Evolutionary conservation across 2,329 filamentous ascomycete species (phyloP).

Genomic region (Bipolaris zeicola): DNA sequence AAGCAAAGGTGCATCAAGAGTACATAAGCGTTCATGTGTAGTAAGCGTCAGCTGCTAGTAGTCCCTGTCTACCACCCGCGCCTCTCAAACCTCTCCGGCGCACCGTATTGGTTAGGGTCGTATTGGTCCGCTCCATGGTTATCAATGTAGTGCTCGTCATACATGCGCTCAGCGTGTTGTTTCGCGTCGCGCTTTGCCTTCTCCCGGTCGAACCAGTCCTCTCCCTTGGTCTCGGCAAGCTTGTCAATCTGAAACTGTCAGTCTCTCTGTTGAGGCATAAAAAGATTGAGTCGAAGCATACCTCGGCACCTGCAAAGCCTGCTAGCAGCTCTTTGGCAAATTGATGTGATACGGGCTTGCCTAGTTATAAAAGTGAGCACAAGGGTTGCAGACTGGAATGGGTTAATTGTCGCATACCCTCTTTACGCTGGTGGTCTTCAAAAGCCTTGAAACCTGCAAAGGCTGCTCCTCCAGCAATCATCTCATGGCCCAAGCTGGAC

Average conservation of each 20-base stretch:
- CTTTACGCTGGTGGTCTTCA: slow-evolving; percentile 73
- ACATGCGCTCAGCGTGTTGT: slow-evolving; percentile 52
- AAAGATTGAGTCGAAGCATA: slow-evolving; percentile 39
- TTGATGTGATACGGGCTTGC: slow-evolving; percentile 71
- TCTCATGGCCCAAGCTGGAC: slow-evolving; percentile 71
- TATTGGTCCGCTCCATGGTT: slow-evolving; percentile 52
- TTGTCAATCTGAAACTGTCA: slow-evolving; percentile 58
- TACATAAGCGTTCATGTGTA: too few relatives aligned
- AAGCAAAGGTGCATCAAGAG: not conserved
- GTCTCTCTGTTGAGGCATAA: not conserved
- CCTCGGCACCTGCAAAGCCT: slow-evolving; percentile 73
- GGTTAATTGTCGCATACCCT: slow-evolving; percentile 57
- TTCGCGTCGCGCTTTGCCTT: slow-evolving; percentile 55
- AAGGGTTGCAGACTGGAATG: not conserved
- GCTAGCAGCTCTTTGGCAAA: slow-evolving; percentile 80
- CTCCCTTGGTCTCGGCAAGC: slow-evolving; percentile 65
- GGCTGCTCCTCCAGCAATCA: slow-evolving; percentile 74
- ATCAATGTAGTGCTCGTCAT: slow-evolving; percentile 56
- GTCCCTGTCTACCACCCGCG: slow-evolving; percentile 33
- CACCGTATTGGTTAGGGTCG: slow-evolving; percentile 51
- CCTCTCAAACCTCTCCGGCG: slow-evolving; percentile 39
- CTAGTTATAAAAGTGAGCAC: slow-evolving; percentile 46
- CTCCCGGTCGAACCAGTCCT: slow-evolving; percentile 56
- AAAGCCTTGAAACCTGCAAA: slow-evolving; percentile 82
- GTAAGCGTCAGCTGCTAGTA: slow-evolving; percentile 2